Conservation (phyloP, 75 land plant genomes). For the Sequoia sempervirens region DNA sequence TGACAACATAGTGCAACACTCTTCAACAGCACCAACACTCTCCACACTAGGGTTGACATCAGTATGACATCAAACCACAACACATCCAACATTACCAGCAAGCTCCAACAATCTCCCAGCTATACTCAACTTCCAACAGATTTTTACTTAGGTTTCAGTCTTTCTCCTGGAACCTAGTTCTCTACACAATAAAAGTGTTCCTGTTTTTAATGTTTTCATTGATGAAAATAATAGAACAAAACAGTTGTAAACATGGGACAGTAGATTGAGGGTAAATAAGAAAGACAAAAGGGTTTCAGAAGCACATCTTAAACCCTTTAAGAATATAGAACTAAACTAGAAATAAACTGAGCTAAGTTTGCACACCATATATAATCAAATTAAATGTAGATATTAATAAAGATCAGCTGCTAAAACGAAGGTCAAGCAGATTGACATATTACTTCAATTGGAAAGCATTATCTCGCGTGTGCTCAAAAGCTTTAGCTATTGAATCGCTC, state of each 20-base stretch:
- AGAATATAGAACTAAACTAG: neutral
- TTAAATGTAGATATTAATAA: neutral
- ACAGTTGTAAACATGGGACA: neutral
- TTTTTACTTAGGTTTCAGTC: neutral
- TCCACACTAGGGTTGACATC: too few relatives aligned
- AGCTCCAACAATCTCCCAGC: too few relatives aligned
- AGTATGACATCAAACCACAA: too few relatives aligned
- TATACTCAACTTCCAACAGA: too few relatives aligned
- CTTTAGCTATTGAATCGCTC: slow-evolving; percentile 94
- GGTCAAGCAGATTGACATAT: slow-evolving; percentile 11
- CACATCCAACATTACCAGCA: too few relatives aligned
- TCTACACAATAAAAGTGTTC: neutral
- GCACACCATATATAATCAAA: neutral
- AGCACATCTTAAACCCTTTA: neutral
- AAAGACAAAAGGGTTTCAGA: neutral
- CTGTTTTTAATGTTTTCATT: neutral
- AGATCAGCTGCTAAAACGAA: neutral
- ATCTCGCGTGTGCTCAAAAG: slow-evolving; percentile 87
- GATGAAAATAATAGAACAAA: neutral
- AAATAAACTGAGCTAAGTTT: neutral
- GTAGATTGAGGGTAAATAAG: neutral
- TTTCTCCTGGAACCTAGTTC: neutral
- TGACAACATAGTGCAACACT: too few relatives aligned
- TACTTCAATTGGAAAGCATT: slow-evolving; percentile 92
- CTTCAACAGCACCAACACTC: too few relatives aligned